phyloP scores from a whole-genome alignment of 352 stramenopile genomes.

The Lagenidium giganteum region DNA sequence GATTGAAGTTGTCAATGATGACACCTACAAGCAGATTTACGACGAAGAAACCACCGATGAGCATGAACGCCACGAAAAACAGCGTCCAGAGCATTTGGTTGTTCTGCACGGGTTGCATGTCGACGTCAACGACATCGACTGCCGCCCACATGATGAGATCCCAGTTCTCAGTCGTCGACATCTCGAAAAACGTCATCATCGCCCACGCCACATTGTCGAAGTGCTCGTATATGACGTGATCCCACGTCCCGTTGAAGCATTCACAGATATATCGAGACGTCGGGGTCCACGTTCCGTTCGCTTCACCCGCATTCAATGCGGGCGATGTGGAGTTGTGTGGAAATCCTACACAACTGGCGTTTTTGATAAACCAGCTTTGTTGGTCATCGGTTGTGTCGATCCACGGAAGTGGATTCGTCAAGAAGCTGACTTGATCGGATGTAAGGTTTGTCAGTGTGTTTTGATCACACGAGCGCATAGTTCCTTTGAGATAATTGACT shows the following conservation, averaged over 20 bases:
- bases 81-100: slow-evolving; percentile 58
- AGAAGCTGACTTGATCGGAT: slow-evolving; percentile 26
- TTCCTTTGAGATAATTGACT: slow-evolving; percentile 89
- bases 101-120: slow-evolving; percentile 88
- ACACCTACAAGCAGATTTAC: slow-evolving; percentile 92
- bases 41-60: slow-evolving; percentile 89
- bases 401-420: slow-evolving; percentile 45
- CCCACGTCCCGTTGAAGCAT: slow-evolving; percentile 30
- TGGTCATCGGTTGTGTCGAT: slow-evolving; percentile 26
- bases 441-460: slow-evolving; percentile 30
- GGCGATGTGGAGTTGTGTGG: slow-evolving; percentile 6
- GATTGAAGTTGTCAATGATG: slow-evolving; percentile 91
- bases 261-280: slow-evolving; percentile 46
- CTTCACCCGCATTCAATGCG: too few relatives aligned
- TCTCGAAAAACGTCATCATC: slow-evolving; percentile 85
- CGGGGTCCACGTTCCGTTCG: too few relatives aligned
- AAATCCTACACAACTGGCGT: slow-evolving; percentile 10
- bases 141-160: slow-evolving; percentile 82
- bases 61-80: slow-evolving; percentile 89
- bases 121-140: slow-evolving; percentile 82
- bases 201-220: slow-evolving; percentile 79
- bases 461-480: slow-evolving; percentile 65
- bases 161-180: slow-evolving; percentile 90
- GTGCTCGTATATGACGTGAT: slow-evolving; percentile 41
- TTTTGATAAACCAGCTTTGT: slow-evolving; percentile 29